Evolutionary conservation across 106 monocot genomes (phyloP).

Genomic region (Apostasia ramifera): DNA sequence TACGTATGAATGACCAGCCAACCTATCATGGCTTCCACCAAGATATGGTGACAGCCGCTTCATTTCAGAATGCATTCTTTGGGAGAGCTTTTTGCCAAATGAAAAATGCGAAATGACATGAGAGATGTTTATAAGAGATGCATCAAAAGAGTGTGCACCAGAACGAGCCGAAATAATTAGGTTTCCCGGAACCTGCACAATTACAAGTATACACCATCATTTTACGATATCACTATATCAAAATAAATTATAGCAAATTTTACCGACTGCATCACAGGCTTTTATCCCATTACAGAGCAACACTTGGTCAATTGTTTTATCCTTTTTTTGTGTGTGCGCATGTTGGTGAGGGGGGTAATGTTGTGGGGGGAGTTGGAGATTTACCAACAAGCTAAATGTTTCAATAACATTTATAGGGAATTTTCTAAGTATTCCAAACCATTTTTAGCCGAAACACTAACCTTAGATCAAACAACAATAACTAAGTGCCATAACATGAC

Average conservation of each 20-base stretch:
- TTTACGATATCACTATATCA: too few species aligned
- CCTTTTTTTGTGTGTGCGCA: too few species aligned
- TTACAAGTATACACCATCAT: neutral
- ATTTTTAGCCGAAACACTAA: too few species aligned
- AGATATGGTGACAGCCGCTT: conserved; percentile 65
- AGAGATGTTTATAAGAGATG: conserved; percentile 87
- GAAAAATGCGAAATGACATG: conserved; percentile 82
- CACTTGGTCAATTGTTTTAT: neutral
- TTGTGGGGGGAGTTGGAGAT: too few species aligned
- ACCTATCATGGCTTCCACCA: conserved; percentile 64
- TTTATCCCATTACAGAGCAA: neutral
- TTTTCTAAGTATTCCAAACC: too few species aligned
- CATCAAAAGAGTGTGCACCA: conserved; percentile 90
- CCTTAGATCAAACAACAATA: too few species aligned
- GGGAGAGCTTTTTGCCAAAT: conserved; percentile 69
- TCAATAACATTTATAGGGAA: too few species aligned
- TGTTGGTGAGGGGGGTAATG: too few species aligned
- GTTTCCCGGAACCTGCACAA: conserved; percentile 86
- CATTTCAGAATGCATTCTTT: conserved; percentile 44
- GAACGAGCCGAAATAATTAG: conserved; percentile 83
- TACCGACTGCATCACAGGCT: neutral
- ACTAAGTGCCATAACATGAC: too few species aligned
- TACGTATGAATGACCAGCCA: conserved; percentile 67
- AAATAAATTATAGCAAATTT: too few species aligned
- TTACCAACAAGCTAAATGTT: too few species aligned